These are phyloP conservation scores for Helotiales sp. DNA, from an alignment of 2,329 filamentous ascomycete species.

Conservation along the genomic window DNA sequence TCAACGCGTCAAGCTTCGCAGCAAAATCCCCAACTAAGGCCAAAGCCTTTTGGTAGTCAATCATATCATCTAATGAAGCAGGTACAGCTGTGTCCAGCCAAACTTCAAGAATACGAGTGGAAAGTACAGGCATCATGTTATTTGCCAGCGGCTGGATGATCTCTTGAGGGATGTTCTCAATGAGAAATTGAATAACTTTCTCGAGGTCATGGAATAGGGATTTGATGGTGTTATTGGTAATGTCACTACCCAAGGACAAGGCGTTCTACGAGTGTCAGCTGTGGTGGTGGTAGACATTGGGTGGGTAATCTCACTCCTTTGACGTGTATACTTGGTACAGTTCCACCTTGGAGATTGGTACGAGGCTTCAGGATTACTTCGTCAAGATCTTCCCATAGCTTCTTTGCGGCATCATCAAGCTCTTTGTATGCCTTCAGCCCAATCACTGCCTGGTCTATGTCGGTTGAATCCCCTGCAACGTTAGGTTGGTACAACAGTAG, in stretches of 20 bases:
- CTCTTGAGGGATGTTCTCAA: constrained; percentile 56
- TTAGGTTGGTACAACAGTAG: not conserved
- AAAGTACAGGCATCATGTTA: constrained; percentile 72
- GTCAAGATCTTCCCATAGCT: constrained; percentile 68
- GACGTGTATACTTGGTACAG: constrained; percentile 48
- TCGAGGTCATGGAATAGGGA: constrained; percentile 60
- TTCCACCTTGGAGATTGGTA: constrained; percentile 50
- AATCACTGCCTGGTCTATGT: constrained; percentile 57
- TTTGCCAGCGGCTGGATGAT: constrained; percentile 66
- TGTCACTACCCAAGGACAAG: constrained; percentile 49
- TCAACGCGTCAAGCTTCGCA: constrained; percentile 61
- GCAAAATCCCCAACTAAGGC: constrained; percentile 68
- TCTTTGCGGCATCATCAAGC: constrained; percentile 62
- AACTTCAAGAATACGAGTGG: constrained; percentile 68
- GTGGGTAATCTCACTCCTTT: constrained; percentile 45
- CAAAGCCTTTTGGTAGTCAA: constrained; percentile 73
- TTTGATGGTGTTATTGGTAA: constrained; percentile 52
- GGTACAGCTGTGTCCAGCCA: constrained; percentile 83
- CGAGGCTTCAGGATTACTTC: constrained; percentile 64
- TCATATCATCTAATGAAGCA: constrained; percentile 71
- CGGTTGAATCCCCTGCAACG: constrained; percentile 49
- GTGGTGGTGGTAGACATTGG: constrained; percentile 6
- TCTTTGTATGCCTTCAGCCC: constrained; percentile 65
- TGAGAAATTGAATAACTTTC: constrained; percentile 56
- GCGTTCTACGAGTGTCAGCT: constrained; percentile 45